Conservation (phyloP, 768 basidiomycete species). For the Lanmaoa pseudosensibilis region DNA sequence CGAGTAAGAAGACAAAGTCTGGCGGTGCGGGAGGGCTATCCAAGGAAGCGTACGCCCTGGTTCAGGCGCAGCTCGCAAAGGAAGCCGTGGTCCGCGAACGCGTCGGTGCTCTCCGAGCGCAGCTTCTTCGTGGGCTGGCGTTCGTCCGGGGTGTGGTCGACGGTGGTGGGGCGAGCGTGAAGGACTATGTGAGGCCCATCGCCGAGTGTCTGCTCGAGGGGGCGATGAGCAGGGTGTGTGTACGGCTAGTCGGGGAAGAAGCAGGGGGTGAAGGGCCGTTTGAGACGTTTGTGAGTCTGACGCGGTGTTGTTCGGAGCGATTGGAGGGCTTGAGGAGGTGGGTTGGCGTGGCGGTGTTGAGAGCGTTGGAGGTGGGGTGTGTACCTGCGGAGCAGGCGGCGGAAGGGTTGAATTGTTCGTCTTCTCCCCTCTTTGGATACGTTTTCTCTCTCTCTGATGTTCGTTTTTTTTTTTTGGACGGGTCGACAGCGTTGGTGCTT, state of each 20-base stretch:
- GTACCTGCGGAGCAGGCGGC: conserved; percentile 72
- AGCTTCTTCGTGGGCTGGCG: conserved; percentile 64
- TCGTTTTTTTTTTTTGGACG: not conserved
- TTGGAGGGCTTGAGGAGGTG: conserved; percentile 66
- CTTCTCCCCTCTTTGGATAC: not conserved
- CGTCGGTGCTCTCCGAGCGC: conserved; percentile 54
- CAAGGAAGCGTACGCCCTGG: conserved; percentile 82
- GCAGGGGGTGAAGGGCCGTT: conserved; percentile 45
- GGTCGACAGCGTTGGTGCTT: conserved; percentile 61
- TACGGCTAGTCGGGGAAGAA: conserved; percentile 56
- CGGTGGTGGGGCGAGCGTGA: conserved; percentile 45
- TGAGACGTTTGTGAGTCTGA: conserved; percentile 73
- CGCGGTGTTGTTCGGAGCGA: conserved; percentile 69
- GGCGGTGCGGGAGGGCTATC: conserved; percentile 50
- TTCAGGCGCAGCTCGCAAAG: conserved; percentile 79
- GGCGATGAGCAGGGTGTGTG: conserved; percentile 53
- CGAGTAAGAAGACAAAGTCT: conserved; percentile 62
- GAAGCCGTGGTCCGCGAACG: conserved; percentile 67
- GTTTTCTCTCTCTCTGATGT: not conserved
- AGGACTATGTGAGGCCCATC: conserved; percentile 55
- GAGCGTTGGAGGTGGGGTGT: conserved; percentile 62
- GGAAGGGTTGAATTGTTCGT: conserved; percentile 57
- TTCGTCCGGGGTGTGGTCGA: conserved; percentile 64
- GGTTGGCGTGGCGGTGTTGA: conserved; percentile 81
- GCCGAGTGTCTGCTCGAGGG: conserved; percentile 63